These are phyloP conservation scores for Penicillium simplicissimum DNA, from an alignment of 495 filamentous ascomycete genomes.

Conservation along the genomic window DNA sequence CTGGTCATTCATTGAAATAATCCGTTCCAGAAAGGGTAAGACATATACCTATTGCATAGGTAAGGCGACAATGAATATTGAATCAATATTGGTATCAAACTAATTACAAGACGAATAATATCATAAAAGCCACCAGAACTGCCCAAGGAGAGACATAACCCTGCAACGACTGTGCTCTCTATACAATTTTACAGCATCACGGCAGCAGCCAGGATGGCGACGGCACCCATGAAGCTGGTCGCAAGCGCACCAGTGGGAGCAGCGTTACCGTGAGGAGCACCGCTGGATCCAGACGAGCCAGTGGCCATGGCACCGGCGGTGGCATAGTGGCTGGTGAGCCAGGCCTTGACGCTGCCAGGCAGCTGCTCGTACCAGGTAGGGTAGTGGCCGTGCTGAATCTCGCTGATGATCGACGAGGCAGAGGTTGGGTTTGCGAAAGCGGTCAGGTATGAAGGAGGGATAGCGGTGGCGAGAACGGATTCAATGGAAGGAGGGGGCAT, in stretches of 20 bases:
- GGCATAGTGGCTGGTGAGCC: constrained; percentile 18
- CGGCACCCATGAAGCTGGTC: constrained; percentile 12
- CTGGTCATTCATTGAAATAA: no score
- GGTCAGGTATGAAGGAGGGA: constrained; percentile 23
- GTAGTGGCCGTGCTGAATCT: constrained; percentile 20
- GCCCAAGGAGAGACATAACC: not conserved
- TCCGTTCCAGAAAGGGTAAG: no score
- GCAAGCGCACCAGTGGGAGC: constrained; percentile 6
- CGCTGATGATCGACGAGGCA: constrained; percentile 20
- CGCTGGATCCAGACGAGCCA: constrained; percentile 1
- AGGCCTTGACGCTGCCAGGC: constrained; percentile 25
- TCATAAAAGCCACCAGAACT: not conserved
- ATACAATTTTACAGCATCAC: constrained; percentile 14
- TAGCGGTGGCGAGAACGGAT: constrained; percentile 20
- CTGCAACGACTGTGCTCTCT: not conserved
- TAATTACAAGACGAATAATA: not conserved
- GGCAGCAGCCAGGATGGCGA: constrained; percentile 12
- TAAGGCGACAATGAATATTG: not conserved
- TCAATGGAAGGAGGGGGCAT: constrained; percentile 22
- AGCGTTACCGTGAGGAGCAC: constrained; percentile 1
- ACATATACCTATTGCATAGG: no score
- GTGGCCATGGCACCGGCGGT: not conserved
- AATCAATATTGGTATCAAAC: not conserved
- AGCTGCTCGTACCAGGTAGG: constrained; percentile 26
- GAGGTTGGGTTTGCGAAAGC: constrained; percentile 21